Evolutionary conservation across 352 stramenopile genomes (phyloP), one percentile per base, ranked within the genome.

Genomic region (Pythium rishiriense): DNA sequence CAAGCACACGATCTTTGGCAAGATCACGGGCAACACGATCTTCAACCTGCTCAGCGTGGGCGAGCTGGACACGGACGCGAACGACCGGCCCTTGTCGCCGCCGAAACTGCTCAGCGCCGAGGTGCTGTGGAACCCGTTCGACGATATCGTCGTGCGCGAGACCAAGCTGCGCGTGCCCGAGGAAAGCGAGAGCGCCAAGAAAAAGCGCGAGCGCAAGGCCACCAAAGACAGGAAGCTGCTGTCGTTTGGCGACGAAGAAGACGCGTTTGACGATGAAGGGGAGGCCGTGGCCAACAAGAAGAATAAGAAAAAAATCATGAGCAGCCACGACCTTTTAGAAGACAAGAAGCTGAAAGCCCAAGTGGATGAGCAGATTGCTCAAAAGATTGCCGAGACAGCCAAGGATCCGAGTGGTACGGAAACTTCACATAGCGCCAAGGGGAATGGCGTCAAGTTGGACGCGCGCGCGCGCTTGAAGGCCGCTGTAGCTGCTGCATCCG

Each of bases 21-120:
- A 91, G 65, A 83, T 99, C 62, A 92, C 83, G 5, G 97, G 97
- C 24, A 96, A 98, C 72, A 99, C 97, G 22, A 97, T 99, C 51
- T 99, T 99, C 78, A 99, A 99, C 76, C 74, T 98, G 24, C 65
- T 99, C 24, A 92, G 96, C 35, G 88, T 98, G 8, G 79, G 85
- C 3, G 87, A 97, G 15, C 49, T 94, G 19, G 90, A 96, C 52
- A 96, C 88, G n/a, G 87, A 96, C 64, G 78, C 53, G 6, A 70
- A 92, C 52, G 90, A 97, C 76, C 80, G 89, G 42, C 79, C 91
- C 8, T 47, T 96, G 46, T 72, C 91, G 66, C 73, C 89, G 15
- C 79, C 91, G 3, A 83, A 78, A 28, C 49, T 99, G 48, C 73
- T 88, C 26, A 88, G 81, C 51, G 81, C 88, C 33, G 96, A 98